A percentile compares a stretch with the other conserved stretches of the same genome.
phyloP scores from a whole-genome alignment of 129 eudicot species.

The Flaveria trinervia region DNA sequence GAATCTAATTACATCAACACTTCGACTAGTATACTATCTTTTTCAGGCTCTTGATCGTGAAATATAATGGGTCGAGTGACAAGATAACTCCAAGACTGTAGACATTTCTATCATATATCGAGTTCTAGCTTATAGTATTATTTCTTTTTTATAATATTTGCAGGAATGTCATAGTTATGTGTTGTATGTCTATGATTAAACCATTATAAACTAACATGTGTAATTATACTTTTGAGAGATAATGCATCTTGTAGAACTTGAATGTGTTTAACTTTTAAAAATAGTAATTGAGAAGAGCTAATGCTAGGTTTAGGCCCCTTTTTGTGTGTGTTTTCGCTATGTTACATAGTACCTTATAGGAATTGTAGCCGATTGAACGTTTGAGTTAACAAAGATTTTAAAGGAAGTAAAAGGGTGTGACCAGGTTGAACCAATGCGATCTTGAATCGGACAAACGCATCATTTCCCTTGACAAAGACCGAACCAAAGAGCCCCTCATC shows the following conservation, averaged over 20 bases:
- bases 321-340: too few relatives aligned
- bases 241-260: not conserved
- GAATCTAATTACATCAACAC: slow-evolving; percentile 9
- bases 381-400: too few relatives aligned
- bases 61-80: not conserved
- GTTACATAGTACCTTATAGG: too few relatives aligned
- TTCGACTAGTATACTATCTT: not conserved
- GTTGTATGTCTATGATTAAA: slow-evolving; percentile 10
- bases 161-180: not conserved
- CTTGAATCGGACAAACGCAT: too few relatives aligned
- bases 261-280: not conserved
- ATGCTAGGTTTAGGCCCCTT: too few relatives aligned
- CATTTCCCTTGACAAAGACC: too few relatives aligned
- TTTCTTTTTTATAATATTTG: too few relatives aligned
- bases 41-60: not conserved
- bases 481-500: too few relatives aligned
- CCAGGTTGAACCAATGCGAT: too few relatives aligned
- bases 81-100: not conserved
- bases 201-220: not conserved
- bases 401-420: too few relatives aligned
- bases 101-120: not conserved
- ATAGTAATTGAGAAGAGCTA: not conserved
- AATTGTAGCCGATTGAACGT: too few relatives aligned
- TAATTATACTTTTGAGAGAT: slow-evolving; percentile 6
- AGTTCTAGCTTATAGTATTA: too few relatives aligned